These are phyloP conservation scores for Beauveria australis DNA, from an alignment of 2,329 filamentous ascomycete genomes.

Conservation along the genomic window DNA sequence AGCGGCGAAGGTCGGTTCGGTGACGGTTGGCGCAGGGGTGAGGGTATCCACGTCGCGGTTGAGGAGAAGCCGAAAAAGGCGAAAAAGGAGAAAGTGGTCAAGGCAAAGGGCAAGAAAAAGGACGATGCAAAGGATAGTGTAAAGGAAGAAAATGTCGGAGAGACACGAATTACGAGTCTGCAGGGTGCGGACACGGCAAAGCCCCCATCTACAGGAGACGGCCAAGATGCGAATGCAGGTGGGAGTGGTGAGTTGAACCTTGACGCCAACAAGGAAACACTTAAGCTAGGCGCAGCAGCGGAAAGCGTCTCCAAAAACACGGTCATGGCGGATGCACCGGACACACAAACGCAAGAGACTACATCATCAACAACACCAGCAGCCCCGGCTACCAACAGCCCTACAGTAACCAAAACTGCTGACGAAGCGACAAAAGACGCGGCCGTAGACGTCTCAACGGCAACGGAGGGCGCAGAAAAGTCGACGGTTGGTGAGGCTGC, in stretches of 20 bases:
- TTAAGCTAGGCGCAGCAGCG: background rate
- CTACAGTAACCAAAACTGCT: background rate
- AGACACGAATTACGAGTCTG: background rate
- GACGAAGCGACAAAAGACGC: background rate
- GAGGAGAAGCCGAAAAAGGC: constrained; percentile 54
- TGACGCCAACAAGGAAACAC: background rate
- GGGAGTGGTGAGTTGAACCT: background rate
- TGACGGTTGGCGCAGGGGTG: constrained; percentile 63
- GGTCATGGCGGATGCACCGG: background rate
- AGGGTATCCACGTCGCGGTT: constrained; percentile 57
- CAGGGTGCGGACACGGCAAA: background rate
- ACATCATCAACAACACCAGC: background rate
- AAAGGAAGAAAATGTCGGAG: constrained; percentile 12
- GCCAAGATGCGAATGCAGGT: background rate
- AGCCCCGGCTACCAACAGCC: background rate
- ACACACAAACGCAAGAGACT: background rate
- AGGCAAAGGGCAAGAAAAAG: constrained; percentile 24
- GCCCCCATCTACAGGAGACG: background rate
- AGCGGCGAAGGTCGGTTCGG: constrained; percentile 83
- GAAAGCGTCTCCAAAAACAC: background rate
- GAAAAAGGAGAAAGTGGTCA: constrained; percentile 38
- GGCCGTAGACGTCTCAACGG: background rate
- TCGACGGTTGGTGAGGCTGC: background rate
- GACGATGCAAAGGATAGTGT: constrained; percentile 16
- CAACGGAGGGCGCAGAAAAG: background rate